phyloP scores from a whole-genome alignment of 1,284 basidiomycete species.

The Marasmius oreades region DNA sequence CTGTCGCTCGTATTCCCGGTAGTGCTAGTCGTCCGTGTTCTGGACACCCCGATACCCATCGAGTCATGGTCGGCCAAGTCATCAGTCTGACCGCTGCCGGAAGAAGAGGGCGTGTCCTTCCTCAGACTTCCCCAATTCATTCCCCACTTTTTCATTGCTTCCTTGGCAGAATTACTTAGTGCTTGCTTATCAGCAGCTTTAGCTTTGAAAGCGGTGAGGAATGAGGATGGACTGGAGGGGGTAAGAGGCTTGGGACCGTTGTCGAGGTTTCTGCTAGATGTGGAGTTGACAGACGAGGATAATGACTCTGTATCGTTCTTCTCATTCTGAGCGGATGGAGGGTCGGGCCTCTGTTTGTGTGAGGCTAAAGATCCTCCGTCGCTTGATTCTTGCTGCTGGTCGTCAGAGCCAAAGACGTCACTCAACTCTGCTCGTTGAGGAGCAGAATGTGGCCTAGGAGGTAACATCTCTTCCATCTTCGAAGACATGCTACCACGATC shows the following conservation, averaged over 20 bases:
- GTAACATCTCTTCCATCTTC: conserved; percentile 26
- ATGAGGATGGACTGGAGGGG: conserved; percentile 42
- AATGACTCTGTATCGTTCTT: not conserved
- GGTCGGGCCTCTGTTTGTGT: not conserved
- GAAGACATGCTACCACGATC: conserved; percentile 28
- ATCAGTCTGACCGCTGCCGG: conserved; percentile 27
- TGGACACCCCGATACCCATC: conserved; percentile 28
- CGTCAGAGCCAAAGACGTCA: not conserved
- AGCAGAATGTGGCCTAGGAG: conserved; percentile 23
- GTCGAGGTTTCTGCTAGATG: conserved; percentile 22
- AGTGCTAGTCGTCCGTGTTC: conserved; percentile 27
- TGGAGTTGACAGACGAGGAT: not conserved
- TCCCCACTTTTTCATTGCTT: conserved; percentile 86
- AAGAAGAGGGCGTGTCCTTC: conserved; percentile 40
- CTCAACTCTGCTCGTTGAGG: not conserved
- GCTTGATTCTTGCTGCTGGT: not conserved
- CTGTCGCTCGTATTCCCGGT: conserved; percentile 22
- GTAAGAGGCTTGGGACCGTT: conserved; percentile 28
- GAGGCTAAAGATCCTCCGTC: not conserved
- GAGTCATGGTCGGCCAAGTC: conserved; percentile 43
- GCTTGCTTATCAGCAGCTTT: conserved; percentile 81
- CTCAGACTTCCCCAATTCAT: conserved; percentile 69
- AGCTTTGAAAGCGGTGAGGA: conserved; percentile 73
- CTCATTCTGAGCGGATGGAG: not conserved
- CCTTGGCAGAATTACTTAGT: conserved; percentile 75